Evolutionary conservation across 345 rosid species (phyloP).

Genomic region (Boechera stricta): DNA sequence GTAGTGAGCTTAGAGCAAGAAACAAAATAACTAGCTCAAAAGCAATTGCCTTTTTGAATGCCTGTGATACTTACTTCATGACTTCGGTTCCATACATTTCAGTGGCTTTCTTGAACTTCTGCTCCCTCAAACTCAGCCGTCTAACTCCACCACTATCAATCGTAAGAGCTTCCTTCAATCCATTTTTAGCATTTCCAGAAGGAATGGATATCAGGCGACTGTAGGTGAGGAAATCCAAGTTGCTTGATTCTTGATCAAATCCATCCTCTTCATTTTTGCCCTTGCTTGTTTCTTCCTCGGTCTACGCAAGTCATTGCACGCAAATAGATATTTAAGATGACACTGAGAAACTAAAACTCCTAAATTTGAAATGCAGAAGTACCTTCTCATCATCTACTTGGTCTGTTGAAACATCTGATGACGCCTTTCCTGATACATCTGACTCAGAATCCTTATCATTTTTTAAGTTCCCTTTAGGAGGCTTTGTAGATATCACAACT

Average conservation of each 20-base stretch:
- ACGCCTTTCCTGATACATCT: slow-evolving; percentile 53
- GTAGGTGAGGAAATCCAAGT: slow-evolving; percentile 49
- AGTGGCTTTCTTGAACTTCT: slow-evolving; percentile 62
- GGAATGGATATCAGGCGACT: slow-evolving; percentile 62
- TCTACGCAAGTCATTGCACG: slow-evolving; percentile 42
- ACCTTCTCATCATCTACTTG: slow-evolving; percentile 50
- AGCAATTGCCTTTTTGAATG: neutral
- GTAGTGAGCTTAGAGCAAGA: slow-evolving; percentile 10
- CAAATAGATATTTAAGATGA: slow-evolving; percentile 4
- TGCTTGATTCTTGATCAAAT: slow-evolving; percentile 41
- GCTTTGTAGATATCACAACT: slow-evolving; percentile 73
- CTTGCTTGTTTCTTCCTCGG: slow-evolving; percentile 52
- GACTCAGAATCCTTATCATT: slow-evolving; percentile 58
- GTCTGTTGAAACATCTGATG: slow-evolving; percentile 44
- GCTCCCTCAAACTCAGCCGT: slow-evolving; percentile 73
- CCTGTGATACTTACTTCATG: slow-evolving; percentile 53
- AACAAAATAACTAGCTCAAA: slow-evolving; percentile 9
- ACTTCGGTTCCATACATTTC: slow-evolving; percentile 59
- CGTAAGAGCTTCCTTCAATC: slow-evolving; percentile 52
- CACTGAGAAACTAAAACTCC: neutral
- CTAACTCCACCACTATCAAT: slow-evolving; percentile 58
- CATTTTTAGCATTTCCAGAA: slow-evolving; percentile 65
- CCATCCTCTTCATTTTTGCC: slow-evolving; percentile 45
- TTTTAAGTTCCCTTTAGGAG: slow-evolving; percentile 53
- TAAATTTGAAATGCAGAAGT: neutral